Evolutionary conservation across 176 grass and related monocot genomes (phyloP).

Genomic region (Chrysopogon serrulatus): DNA sequence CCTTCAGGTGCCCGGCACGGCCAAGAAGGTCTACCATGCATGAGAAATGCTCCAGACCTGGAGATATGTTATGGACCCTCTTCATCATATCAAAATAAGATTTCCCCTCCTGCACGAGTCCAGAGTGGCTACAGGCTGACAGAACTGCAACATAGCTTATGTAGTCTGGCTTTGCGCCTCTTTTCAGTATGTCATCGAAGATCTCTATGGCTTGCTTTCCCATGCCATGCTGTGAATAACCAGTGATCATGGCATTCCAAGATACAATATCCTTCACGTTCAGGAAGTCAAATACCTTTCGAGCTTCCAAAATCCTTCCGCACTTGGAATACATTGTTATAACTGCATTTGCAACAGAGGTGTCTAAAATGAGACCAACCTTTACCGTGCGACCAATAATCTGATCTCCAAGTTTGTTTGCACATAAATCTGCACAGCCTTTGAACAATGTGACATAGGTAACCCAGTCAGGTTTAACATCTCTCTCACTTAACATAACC

Average conservation of each 20-base stretch:
- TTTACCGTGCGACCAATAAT: constrained; percentile 64
- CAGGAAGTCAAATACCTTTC: constrained; percentile 61
- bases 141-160: constrained; percentile 96
- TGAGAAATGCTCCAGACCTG: constrained; percentile 83
- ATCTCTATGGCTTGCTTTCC: constrained; percentile 73
- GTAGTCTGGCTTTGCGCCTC: constrained; percentile 69
- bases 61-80: constrained; percentile 56
- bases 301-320: constrained; percentile 78
- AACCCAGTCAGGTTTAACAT: constrained; percentile 82
- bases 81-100: constrained; percentile 85
- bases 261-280: constrained; percentile 78
- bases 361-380: constrained; percentile 62
- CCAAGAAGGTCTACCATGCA: constrained; percentile 98
- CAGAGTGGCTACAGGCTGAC: constrained; percentile 81
- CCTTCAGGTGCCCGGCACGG: constrained; percentile 58
- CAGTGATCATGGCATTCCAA: constrained; percentile 97
- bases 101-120: constrained; percentile 68
- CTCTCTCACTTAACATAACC: constrained; percentile 55
- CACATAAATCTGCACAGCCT: constrained; percentile 75
- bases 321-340: constrained; percentile 97
- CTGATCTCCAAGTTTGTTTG: constrained; percentile 79
- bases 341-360: constrained; percentile 57
- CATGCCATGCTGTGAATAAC: constrained; percentile 90
- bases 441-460: constrained; percentile 80
- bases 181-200: constrained; percentile 65